Evolutionary conservation across 768 basidiomycete species (phyloP), one percentile per base, ranked within the genome.

Genomic region (Epithele typhae): DNA sequence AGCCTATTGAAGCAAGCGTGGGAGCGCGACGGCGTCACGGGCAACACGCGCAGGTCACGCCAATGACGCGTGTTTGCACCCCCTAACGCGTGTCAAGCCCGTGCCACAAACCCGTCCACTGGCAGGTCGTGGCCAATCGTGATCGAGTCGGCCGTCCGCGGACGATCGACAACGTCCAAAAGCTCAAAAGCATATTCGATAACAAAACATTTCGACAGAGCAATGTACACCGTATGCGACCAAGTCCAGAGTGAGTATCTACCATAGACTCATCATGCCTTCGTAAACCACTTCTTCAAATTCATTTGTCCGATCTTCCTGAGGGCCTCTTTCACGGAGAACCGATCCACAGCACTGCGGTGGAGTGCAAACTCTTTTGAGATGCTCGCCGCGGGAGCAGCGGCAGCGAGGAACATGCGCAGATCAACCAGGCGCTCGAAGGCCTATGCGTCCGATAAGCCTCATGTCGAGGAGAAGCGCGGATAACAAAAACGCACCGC

Each of bases 251-350:
- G 15, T 9, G 30, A 9, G 30, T 32, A 32, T 32, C 7, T 14
- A 8, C 17, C 2, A 48, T 22, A 21, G 5, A 5, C 25, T 68
- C 56, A 73, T 55, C 70, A 69, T 2, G 76, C 75, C 52, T 81
- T 87, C 40, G 65, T 78, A 44, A 90, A 68, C 90, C 90, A 92
- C 60, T 86, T 87, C 60, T 78, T 87, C 45, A 92, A 64, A 54
- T 75, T 84, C 10, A 80, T 77, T 55, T 88, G 84, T 2, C 82
- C 82, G 37, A 72, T 71, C 55, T 66, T 76, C 37, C 84, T 82
- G 21, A 91, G 73, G 5, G 81, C 79, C 51, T 68, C 76, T 67
- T 77, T 85, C 30, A 95, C 72, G 18, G 84, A 82, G 12, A 75
- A 74, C 46, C 82, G 73, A 23, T 78, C 77, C 2, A 87, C 70